Conservation (phyloP, 768 basidiomycete species). For the Lentinus brumalis region DNA sequence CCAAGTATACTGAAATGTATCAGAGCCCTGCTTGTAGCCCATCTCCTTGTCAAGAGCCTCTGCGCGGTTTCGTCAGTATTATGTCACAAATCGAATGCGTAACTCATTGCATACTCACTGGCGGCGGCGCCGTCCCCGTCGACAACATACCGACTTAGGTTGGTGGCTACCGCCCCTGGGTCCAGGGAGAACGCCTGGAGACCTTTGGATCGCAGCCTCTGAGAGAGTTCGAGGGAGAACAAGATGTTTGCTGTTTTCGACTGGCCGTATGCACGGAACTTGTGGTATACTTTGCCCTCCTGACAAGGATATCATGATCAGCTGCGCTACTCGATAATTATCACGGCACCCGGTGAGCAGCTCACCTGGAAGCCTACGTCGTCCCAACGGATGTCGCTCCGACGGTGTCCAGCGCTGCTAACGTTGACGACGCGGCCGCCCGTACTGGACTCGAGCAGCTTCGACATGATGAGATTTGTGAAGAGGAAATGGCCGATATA, state of each 20-base stretch:
- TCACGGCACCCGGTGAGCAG: background rate
- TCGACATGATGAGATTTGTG: background rate
- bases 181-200: background rate
- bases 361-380: background rate
- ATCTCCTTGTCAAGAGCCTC: background rate
- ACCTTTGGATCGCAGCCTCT: background rate
- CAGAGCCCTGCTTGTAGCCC: background rate
- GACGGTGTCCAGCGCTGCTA: background rate
- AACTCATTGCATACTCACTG: background rate
- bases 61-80: background rate
- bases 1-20: background rate
- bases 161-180: background rate
- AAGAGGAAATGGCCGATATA: conserved; percentile 38
- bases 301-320: background rate
- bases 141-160: background rate
- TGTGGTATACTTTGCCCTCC: background rate
- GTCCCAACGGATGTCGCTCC: background rate
- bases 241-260: background rate
- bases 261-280: background rate
- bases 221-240: background rate
- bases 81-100: background rate
- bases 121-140: background rate
- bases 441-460: background rate
- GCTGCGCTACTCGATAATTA: background rate
- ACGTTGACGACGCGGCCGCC: background rate